Evolutionary conservation across 2,329 filamentous ascomycete species (phyloP), one percentile per base, ranked within the genome.

Genomic region (Bipolaris oryzae): DNA sequence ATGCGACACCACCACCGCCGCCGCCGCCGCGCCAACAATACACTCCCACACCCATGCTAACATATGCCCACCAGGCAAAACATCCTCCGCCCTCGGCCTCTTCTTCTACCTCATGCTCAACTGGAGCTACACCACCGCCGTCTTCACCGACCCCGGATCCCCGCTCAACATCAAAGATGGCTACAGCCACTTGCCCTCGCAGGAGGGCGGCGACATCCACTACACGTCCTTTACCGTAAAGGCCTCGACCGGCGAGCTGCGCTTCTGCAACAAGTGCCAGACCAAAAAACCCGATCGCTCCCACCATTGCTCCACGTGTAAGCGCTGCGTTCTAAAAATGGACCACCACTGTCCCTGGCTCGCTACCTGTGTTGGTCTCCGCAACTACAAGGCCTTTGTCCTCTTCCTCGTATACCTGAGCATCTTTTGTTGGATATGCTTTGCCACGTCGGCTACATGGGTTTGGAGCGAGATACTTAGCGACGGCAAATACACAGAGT

Each of bases 321-420:
- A 89, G 66, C 89, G 90, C 71, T 99, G 95, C 76, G 93, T 99
- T 23, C 83, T 99, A 76, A 99, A 99, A 82, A 99, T 99, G 95
- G 95, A 99, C 74, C 95, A 99, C 76, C 95, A 99, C 79, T 99
- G 95, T 75, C 95, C 95, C 15, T 99, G 95, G 95, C 84, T 99
- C 47, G 94, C 95, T 25, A 96, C 92, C 3, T 99, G 95, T 76
- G 90, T 99, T 57, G 95, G 95, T 18, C 81, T 99, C 62, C 87
- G 87, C 72, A 99, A 99, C 78, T 96, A 97, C 82, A 99, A 99
- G 79, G 85, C 93, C 0, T 99, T 99, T 74, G 76, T 99, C 50
- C 84, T 98, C 3, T 99, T 98, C 75, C 82, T 99, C 23, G 85
- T 93, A 53, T 98, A 99, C 76, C 92, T 91, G 0, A 91, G 89